Evolutionary conservation across 441 rosid species (phyloP), one percentile per base, ranked within the genome.

Genomic region (Hypseocharis bilobata): DNA sequence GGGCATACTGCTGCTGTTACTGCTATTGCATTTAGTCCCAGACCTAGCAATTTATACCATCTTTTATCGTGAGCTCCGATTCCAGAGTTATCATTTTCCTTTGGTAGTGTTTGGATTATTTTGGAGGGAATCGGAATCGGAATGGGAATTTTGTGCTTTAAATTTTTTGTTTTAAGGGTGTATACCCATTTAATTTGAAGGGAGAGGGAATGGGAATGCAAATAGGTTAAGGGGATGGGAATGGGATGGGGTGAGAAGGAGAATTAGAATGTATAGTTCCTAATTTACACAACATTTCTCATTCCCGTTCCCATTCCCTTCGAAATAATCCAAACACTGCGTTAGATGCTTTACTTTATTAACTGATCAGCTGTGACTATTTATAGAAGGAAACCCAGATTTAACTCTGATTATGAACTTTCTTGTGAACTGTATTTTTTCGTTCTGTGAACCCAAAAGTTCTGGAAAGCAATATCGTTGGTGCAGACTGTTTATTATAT

Each of bases 1-100:
- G 99, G 99, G 62, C 99, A 95, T 73, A 88, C 88, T 45, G 97
- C 86, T 76, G 95, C 91, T 73, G 98, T 95, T 68, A 91, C 99
- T 79, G 95, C 99, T 60, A 87, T 95, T 79, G 96, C 88, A 54
- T 95, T 95, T 77, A 93, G 89, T 78, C 99, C 99, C 34, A 84
- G 86, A 68, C 86, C 82, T 75, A 86, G 85, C 65, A 88, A 86
- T 75, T 73, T 80, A 1, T 88, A 85, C 85, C 96, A 88, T 83
- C 96, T 95, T 76, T 83, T 95, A 70, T 95, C 97, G 97, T 95
- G 87, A 95, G 99, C 57, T 69, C 62, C 68, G 60, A 72, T 72
- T 70, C 74, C 68, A 20, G 42, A 49, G 45, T 47, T 68, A 56
- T 73, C 56, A 29, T 57, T 63, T 60, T n/a, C 66, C 62, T 25